Evolutionary conservation across 768 basidiomycete species (phyloP).

Genomic region (Leucogyrophana mollusca): DNA sequence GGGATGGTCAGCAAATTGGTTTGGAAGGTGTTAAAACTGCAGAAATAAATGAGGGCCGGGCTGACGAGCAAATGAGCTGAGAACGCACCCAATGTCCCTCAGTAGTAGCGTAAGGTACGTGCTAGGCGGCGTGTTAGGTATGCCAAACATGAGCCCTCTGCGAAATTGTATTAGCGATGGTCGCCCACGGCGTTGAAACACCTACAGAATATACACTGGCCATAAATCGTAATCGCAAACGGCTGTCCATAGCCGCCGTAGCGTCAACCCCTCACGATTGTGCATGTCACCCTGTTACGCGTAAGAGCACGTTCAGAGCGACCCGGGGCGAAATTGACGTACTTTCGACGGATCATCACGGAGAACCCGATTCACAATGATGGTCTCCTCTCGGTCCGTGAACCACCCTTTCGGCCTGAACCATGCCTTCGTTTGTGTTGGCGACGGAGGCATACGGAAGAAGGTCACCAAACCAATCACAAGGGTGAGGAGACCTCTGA

Average conservation of each 20-base stretch:
- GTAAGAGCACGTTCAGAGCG: background rate
- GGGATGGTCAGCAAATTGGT: slow-evolving; percentile 65
- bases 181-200: background rate
- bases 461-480: slow-evolving; percentile 52
- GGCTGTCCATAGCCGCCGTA: slow-evolving; percentile 50
- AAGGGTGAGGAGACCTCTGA: slow-evolving; percentile 48
- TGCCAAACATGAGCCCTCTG: slow-evolving; percentile 53
- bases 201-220: slow-evolving; percentile 59
- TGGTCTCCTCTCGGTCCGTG: slow-evolving; percentile 57
- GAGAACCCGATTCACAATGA: slow-evolving; percentile 58
- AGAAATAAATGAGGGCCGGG: background rate
- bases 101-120: slow-evolving; percentile 62
- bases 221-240: slow-evolving; percentile 63
- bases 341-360: slow-evolving; percentile 65
- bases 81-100: slow-evolving; percentile 46
- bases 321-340: background rate
- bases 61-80: background rate
- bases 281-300: slow-evolving; percentile 58
- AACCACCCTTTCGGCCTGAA: slow-evolving; percentile 65
- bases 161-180: background rate
- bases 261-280: slow-evolving; percentile 59
- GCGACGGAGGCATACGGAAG: slow-evolving; percentile 59
- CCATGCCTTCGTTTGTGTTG: slow-evolving; percentile 57
- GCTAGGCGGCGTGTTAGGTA: slow-evolving; percentile 45
- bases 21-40: slow-evolving; percentile 56